Conservation (phyloP, 2,329 filamentous ascomycete species). For the Neopestalotiopsis sp. region DNA sequence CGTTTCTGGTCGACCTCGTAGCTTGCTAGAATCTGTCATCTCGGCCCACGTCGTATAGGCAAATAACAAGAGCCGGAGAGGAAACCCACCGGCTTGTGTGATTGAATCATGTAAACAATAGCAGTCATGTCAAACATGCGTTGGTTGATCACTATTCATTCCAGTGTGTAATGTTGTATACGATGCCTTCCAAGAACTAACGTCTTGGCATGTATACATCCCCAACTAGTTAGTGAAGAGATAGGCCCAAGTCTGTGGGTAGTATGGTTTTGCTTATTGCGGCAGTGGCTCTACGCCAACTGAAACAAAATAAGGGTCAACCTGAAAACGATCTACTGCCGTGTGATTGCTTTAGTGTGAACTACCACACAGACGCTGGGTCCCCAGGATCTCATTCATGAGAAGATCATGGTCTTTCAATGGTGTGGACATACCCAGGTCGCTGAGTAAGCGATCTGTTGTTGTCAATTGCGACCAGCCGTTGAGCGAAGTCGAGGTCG, state of each 20-base stretch:
- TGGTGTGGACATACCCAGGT: background rate
- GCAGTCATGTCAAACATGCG: background rate
- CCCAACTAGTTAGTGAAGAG: background rate
- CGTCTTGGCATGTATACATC: background rate
- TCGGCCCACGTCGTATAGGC: background rate
- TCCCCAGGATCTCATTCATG: background rate
- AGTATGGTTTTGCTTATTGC: conserved; percentile 14
- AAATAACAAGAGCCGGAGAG: background rate
- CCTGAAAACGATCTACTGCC: conserved; percentile 1
- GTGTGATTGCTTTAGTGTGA: conserved; percentile 1
- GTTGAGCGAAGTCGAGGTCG: background rate
- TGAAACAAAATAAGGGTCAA: conserved; percentile 10
- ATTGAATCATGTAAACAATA: background rate
- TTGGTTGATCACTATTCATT: background rate
- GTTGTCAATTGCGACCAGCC: background rate
- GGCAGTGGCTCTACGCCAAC: conserved; percentile 12
- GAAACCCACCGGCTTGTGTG: background rate
- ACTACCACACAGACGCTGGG: background rate
- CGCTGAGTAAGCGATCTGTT: background rate
- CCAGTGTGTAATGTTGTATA: background rate
- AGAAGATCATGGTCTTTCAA: background rate
- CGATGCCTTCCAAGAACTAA: background rate
- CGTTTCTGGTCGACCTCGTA: background rate
- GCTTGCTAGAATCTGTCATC: background rate
- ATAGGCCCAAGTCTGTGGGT: conserved; percentile 5